Base-by-base conservation (phyloP, 768 basidiomycete species). In the Mycena galericulata region DNA sequence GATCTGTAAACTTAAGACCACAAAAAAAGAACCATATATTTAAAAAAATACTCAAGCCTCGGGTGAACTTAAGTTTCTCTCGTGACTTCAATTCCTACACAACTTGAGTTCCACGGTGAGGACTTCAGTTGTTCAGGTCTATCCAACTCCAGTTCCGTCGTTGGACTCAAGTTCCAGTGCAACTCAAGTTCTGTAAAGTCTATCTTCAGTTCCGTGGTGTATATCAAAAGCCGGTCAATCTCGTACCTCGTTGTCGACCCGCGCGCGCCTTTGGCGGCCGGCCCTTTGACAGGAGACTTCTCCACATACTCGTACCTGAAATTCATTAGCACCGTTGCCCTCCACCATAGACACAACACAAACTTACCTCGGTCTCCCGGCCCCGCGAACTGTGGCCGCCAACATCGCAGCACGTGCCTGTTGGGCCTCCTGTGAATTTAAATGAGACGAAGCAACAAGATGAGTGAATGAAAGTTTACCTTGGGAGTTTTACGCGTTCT, bases 351-450 rank as follows among this genome's bases (percentile, higher is more conserved):
- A 27, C 11, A 27, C 47, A 36, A 34, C 50, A 29, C 30, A 56
- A 56, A 56, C 55, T 27, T n/a, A 56, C 55, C 55, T 15, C 14
- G 56, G 58, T 59, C 46, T 59, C 14, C 18, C 30, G 20, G 14
- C 9, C 9, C 11, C 24, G 15, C 32, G 14, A 47, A 27, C 24
- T 20, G 32, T 27, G 9, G 58, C 45, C 24, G 43, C 17, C 20
- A 26, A 4, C n/a, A 47, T 34, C 17, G 24, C 5, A 40, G 43
- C 29, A 27, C 58, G 58, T 34, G 22, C 58, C 32, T 36, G 8
- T 47, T n/a, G 9, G 12, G 58, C 58, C 34, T 59, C 58, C 58
- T 59, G n/a, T 34, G 17, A 30, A 59, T 59, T 36, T 4, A 30
- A 58, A 46, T 45, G 4, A 59, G 58, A 59, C 3, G 8, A 58